A percentile compares a stretch with the other conserved stretches of the same genome.
Evolutionary conservation across 352 stramenopile species (phyloP).

Genomic region (Thraustochytrium sp.): DNA sequence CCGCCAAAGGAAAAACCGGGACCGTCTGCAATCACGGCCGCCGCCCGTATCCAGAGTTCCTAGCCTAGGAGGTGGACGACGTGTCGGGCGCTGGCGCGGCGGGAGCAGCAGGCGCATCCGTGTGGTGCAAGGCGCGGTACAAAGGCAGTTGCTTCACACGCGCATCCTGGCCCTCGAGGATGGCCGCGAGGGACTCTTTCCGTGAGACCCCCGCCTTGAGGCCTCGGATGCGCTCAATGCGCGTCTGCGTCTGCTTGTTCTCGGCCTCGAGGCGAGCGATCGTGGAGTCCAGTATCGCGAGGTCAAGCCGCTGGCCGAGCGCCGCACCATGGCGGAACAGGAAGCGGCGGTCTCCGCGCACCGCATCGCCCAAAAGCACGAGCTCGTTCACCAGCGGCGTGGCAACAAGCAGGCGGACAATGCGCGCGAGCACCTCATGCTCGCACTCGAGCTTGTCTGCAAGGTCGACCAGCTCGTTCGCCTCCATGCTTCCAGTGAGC

Average conservation of each 20-base stretch:
- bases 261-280: not conserved
- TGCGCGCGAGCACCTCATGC: not conserved
- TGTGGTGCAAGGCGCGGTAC: too few species aligned
- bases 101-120: too few species aligned
- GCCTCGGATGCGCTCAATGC: not conserved
- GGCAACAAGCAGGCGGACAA: not conserved
- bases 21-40: too few species aligned
- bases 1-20: too few species aligned
- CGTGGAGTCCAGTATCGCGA: not conserved
- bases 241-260: not conserved
- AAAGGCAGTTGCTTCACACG: not conserved
- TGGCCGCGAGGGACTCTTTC: not conserved
- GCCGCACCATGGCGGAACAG: not conserved
- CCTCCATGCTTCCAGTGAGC: not conserved
- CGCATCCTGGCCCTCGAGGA: not conserved
- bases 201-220: too few species aligned
- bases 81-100: too few species aligned
- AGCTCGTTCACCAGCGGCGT: constrained; percentile 4
- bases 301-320: not conserved
- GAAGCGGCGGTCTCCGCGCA: not conserved
- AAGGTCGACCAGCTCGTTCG: not conserved
- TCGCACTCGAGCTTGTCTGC: not conserved
- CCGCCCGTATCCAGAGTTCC: too few species aligned
- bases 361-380: not conserved
- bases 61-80: too few species aligned